Evolutionary conservation across 2,329 filamentous ascomycete genomes (phyloP).

Genomic region (Aspergillus felis): DNA sequence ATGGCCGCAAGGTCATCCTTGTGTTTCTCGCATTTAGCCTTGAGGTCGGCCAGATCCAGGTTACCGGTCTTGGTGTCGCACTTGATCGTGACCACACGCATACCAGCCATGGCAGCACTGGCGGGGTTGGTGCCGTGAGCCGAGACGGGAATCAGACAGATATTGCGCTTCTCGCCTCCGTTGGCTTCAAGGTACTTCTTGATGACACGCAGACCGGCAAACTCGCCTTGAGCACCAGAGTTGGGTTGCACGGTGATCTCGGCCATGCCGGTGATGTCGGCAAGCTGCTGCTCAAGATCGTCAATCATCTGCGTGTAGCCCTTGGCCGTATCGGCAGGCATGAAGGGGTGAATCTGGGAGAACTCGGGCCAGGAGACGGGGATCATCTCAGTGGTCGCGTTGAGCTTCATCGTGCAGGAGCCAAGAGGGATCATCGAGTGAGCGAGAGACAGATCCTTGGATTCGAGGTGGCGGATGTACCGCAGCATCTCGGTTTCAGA

Average conservation of each 20-base stretch:
- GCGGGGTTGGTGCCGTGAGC: conserved; percentile 96
- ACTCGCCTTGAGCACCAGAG: conserved; percentile 93
- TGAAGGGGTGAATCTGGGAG: conserved; percentile 76
- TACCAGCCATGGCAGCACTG: conserved; percentile 90
- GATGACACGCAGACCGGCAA: conserved; percentile 83
- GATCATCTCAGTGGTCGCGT: conserved; percentile 89
- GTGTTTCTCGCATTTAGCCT: conserved; percentile 85
- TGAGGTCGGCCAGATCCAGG: conserved; percentile 78
- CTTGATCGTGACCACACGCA: conserved; percentile 90
- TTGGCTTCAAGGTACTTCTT: conserved; percentile 74
- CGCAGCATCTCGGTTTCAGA: conserved; percentile 91
- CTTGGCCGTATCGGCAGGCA: conserved; percentile 57
- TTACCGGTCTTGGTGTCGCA: conserved; percentile 85
- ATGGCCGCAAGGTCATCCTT: conserved; percentile 81
- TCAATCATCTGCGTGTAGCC: conserved; percentile 69
- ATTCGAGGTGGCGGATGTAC: conserved; percentile 90
- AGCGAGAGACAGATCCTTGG: conserved; percentile 87
- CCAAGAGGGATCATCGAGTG: conserved; percentile 98
- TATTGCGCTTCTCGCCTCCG: conserved; percentile 66
- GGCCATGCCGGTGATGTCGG: conserved; percentile 83
- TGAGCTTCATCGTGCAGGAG: conserved; percentile 98
- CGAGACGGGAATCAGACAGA: conserved; percentile 91
- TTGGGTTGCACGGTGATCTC: conserved; percentile 90
- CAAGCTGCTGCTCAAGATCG: conserved; percentile 70
- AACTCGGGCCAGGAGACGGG: conserved; percentile 75